A percentile compares a stretch with the other conserved stretches of the same genome.
Evolutionary conservation across 306 rosid species (phyloP).

Genomic region (Corylus americana): DNA sequence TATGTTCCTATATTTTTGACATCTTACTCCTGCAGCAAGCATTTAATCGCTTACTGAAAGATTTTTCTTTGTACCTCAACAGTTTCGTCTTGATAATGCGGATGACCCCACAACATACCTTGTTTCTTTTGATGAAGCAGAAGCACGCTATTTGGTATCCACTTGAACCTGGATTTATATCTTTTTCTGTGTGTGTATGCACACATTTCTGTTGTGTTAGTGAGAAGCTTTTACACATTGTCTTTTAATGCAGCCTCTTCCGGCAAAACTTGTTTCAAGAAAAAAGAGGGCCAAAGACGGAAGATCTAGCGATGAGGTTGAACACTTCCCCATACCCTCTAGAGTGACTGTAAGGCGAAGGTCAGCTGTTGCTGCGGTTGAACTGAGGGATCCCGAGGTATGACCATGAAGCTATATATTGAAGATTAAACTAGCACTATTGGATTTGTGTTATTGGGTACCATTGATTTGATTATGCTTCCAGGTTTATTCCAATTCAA

Average conservation of each 20-base stretch:
- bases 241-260: constrained; percentile 79
- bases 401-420: constrained; percentile 20
- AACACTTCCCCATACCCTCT: constrained; percentile 81
- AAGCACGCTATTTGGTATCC: constrained; percentile 84
- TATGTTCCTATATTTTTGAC: constrained; percentile 44
- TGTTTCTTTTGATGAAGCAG: constrained; percentile 81
- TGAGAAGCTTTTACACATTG: constrained; percentile 19
- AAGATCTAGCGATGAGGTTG: constrained; percentile 76
- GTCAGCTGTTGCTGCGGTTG: constrained; percentile 69
- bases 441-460: neutral
- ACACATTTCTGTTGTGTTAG: constrained; percentile 8
- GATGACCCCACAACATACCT: constrained; percentile 80
- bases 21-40: neutral
- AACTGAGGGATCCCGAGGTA: constrained; percentile 82
- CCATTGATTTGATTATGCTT: constrained; percentile 27
- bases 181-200: neutral
- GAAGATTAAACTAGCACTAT: constrained; percentile 2
- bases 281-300: constrained; percentile 95
- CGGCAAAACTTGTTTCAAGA: constrained; percentile 81
- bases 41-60: neutral
- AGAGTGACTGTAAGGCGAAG: constrained; percentile 80
- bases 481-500: constrained; percentile 62
- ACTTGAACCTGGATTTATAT: constrained; percentile 20
- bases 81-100: constrained; percentile 89
- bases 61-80: constrained; percentile 18